Conservation (phyloP, 2,329 filamentous ascomycete genomes). For the Fonsecaea monophora region DNA sequence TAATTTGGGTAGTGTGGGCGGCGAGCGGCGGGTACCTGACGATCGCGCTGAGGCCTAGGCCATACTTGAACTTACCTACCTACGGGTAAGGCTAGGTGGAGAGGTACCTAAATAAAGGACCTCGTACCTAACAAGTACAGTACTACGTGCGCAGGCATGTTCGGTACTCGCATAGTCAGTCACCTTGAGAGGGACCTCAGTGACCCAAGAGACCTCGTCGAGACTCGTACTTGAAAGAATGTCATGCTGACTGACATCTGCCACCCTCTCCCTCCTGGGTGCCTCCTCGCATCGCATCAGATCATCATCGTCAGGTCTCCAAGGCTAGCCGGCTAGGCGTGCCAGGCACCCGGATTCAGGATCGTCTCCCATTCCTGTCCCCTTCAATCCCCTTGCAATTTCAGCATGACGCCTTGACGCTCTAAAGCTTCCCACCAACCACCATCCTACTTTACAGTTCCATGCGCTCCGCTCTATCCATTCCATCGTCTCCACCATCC, state of each 20-base stretch:
- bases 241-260: not conserved
- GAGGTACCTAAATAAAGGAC: too few relatives aligned
- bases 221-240: not conserved
- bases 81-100: too few relatives aligned
- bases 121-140: too few relatives aligned
- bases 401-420: constrained; percentile 4
- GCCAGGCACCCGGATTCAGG: not conserved
- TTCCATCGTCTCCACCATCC: not conserved
- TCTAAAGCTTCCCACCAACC: not conserved
- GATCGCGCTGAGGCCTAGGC: not conserved
- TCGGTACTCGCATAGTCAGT: too few relatives aligned
- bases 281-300: not conserved
- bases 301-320: too few relatives aligned
- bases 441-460: not conserved
- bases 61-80: too few relatives aligned
- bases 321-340: not conserved
- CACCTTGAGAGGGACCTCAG: not conserved
- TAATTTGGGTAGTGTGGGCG: not conserved
- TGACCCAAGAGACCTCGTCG: too few relatives aligned
- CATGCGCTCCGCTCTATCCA: not conserved
- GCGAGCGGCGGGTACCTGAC: not conserved
- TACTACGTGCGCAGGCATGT: too few relatives aligned
- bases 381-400: constrained; percentile 1
- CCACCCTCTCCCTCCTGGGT: not conserved
- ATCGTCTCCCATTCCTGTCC: not conserved